Percentiles rank a stretch among this genome's conserved stretches.
These are phyloP conservation scores for Lablab purpureus DNA, from an alignment of 306 rosid species.

Conservation along the genomic window DNA sequence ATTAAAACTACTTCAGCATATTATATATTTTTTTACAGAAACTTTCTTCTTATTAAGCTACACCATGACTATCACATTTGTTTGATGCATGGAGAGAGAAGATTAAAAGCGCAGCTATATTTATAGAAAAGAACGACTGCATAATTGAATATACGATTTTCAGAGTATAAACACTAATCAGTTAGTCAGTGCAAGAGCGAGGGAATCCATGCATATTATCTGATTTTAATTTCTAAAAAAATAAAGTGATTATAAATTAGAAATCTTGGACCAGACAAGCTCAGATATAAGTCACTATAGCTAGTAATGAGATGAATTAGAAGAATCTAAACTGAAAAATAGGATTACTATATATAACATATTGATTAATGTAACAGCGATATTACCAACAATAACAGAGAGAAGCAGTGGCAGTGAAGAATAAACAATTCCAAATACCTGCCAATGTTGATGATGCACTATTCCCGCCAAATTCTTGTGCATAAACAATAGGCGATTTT, in stretches of 20 bases:
- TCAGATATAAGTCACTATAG: neutral
- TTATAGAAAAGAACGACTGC: constrained; percentile 13
- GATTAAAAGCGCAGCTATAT: constrained; percentile 14
- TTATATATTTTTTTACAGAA: too few relatives aligned
- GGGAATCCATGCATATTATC: constrained; percentile 7
- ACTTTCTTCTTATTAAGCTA: too few relatives aligned
- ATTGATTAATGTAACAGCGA: constrained; percentile 5
- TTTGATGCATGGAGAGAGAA: neutral
- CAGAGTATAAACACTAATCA: constrained; percentile 25
- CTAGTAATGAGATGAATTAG: neutral
- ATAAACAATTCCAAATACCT: constrained; percentile 33
- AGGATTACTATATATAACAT: neutral
- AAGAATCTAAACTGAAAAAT: constrained; percentile 29
- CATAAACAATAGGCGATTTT: constrained; percentile 61
- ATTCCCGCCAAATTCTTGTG: constrained; percentile 62
- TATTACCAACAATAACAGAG: constrained; percentile 23
- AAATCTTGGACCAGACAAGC: neutral
- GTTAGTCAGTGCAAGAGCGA: constrained; percentile 26
- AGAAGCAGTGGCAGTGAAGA: constrained; percentile 14
- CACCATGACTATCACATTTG: neutral
- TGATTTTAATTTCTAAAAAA: neutral
- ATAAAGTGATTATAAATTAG: constrained; percentile 10
- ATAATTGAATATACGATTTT: constrained; percentile 16
- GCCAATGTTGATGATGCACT: constrained; percentile 33
- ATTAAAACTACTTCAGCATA: neutral